Evolutionary conservation across 169 alveolate genomes (phyloP).

Genomic region (Eimeria brunetti): DNA sequence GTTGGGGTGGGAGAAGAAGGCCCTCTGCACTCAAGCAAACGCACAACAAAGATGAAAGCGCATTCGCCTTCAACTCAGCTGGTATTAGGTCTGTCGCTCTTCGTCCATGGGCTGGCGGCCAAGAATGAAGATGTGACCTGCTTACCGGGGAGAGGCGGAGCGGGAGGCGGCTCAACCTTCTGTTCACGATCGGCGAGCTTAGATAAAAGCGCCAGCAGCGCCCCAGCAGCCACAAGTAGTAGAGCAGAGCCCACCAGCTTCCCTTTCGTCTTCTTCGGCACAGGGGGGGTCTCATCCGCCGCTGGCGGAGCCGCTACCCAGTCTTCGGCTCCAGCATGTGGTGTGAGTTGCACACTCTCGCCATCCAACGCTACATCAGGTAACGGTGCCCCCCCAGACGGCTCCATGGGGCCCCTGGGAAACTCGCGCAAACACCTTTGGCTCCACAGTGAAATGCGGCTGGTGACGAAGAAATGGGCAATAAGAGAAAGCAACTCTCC

Average conservation of each 20-base stretch:
- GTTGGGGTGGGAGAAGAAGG: not conserved
- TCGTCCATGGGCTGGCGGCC: not conserved
- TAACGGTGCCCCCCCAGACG: conserved; percentile 8
- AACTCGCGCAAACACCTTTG: not conserved
- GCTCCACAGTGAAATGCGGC: conserved; percentile 13
- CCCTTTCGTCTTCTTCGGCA: not conserved
- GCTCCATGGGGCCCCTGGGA: conserved; percentile 43
- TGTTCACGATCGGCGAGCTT: not conserved
- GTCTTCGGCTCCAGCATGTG: not conserved
- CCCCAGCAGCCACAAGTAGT: not conserved
- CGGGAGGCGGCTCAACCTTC: conserved; percentile 1
- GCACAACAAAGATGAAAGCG: not conserved
- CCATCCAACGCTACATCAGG: not conserved
- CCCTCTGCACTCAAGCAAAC: not conserved
- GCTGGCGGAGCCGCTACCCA: not conserved
- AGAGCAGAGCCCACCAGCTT: not conserved
- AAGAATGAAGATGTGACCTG: not conserved
- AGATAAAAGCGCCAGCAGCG: not conserved
- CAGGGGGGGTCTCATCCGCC: not conserved
- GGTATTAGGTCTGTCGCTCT: not conserved
- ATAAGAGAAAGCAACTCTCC: not conserved
- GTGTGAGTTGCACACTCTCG: not conserved
- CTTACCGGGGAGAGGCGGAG: conserved; percentile 12
- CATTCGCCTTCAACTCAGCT: not conserved
- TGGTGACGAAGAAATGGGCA: not conserved